Evolutionary conservation across 2,329 filamentous ascomycete genomes (phyloP), one percentile per base, ranked within the genome.

Genomic region (Exophiala bonariae): DNA sequence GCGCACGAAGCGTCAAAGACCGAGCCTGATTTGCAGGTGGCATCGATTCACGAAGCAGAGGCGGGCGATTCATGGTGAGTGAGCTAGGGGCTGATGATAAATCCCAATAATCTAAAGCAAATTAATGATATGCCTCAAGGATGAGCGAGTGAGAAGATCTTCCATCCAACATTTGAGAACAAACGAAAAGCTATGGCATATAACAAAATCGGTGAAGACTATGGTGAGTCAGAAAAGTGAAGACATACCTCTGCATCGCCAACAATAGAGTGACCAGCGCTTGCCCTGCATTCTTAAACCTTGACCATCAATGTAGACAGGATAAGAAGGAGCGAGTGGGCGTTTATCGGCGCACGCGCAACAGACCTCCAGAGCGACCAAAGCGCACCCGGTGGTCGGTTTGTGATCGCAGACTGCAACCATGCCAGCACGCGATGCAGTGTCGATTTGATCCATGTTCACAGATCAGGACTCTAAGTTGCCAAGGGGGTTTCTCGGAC

Each of bases 231-330:
- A 23, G 16, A 17, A 18, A 19, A 37, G 20, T 20, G 23, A 35
- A 30, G 18, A 11, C 48, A 31, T 54, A 59, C 57, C 57, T 40
- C 52, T 52, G 44, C 57, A 59, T 44, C 51, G 57, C 49, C 56
- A 58, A 50, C 57, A 59, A 37, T 59, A 59, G 17, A 49, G 48
- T 32, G 52, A 41, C 55, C 55, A 59, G 43, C 57, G 49, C 50
- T 45, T 54, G 36, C 57, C 57, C 37, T 47, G 44, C 23, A 54
- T 34, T 34, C 41, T 51, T 52, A 59, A 57, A 20, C 57, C 57
- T 31, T 55, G 32, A 14, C 57, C 57, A 33, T 59, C 57, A 35
- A 59, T 49, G 31, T 59, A 59, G 10, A 50, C 37, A 22, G 57
- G 51, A 44, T 59, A 59, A 11, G 56, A 51, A 52, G 52, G 49